phyloP scores from a whole-genome alignment of 2,329 filamentous ascomycete species.

The Madurella mycetomatis region DNA sequence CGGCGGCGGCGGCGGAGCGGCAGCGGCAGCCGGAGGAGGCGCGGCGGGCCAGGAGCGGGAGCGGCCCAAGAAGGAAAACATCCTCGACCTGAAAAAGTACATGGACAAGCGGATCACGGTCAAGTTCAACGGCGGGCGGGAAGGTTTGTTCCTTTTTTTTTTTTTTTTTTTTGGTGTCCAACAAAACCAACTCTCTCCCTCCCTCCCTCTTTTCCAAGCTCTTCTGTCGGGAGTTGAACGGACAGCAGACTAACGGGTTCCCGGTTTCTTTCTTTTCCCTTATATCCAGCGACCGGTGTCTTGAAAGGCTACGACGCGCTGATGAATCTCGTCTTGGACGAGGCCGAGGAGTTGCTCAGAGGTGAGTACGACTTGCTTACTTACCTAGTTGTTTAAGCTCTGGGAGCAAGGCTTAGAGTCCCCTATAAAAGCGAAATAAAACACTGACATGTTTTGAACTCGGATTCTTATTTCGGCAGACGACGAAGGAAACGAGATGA shows the following conservation, averaged over 20 bases:
- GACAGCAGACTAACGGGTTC: too few relatives aligned
- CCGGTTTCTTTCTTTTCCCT: too few relatives aligned
- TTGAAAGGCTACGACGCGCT: constrained; percentile 95
- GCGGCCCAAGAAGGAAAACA: constrained; percentile 96
- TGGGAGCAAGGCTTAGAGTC: too few relatives aligned
- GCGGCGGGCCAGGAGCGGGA: constrained; percentile 49
- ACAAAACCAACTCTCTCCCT: too few relatives aligned
- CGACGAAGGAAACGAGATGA: constrained; percentile 84
- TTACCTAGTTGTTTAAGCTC: too few relatives aligned
- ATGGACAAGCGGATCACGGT: constrained; percentile 95
- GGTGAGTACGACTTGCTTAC: constrained; percentile 51
- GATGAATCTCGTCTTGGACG: constrained; percentile 96
- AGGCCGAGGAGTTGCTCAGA: constrained; percentile 84
- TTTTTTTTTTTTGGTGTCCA: constrained; percentile 24
- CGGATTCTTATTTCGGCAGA: constrained; percentile 49
- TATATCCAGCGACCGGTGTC: constrained; percentile 75
- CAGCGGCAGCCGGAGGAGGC: constrained; percentile 36
- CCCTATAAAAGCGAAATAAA: too few relatives aligned
- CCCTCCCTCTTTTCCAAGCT: neutral
- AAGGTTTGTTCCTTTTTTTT: constrained; percentile 55
- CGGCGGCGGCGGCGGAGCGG: constrained; percentile 35
- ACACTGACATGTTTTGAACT: too few relatives aligned
- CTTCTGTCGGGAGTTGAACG: too few relatives aligned
- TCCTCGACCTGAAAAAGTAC: constrained; percentile 90
- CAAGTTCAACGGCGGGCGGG: constrained; percentile 92